phyloP scores from a whole-genome alignment of 192 early-diverging fungal genomes.

The Podila clonocystis region DNA sequence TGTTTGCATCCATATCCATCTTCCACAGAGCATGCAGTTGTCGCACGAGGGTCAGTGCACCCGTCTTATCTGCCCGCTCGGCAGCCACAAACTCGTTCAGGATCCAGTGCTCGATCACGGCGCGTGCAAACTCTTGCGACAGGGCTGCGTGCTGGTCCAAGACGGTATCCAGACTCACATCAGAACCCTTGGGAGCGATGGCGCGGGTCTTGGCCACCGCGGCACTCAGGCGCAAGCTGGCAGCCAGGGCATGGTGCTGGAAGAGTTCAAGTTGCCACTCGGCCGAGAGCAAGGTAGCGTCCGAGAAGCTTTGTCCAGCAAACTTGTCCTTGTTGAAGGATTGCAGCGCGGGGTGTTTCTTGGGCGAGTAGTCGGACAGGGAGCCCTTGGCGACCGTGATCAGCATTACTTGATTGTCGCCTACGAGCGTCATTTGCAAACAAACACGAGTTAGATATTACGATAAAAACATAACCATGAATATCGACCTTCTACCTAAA shows the following conservation, averaged over 20 bases:
- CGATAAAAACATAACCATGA: background rate
- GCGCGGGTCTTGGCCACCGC: slow-evolving; percentile 1
- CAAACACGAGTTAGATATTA: background rate
- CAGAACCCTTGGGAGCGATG: too few relatives aligned
- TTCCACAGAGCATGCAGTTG: slow-evolving; percentile 23
- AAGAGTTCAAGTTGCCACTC: slow-evolving; percentile 16
- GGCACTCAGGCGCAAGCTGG: slow-evolving; percentile 1
- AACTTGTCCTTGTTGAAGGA: slow-evolving; percentile 10
- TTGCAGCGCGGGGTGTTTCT: background rate
- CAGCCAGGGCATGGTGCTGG: slow-evolving; percentile 12
- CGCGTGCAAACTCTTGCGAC: slow-evolving; percentile 16
- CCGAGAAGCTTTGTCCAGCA: slow-evolving; percentile 3
- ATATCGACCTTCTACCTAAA: too few relatives aligned
- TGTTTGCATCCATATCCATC: slow-evolving; percentile 10
- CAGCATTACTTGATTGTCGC: slow-evolving; percentile 22
- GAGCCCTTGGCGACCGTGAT: slow-evolving; percentile 18
- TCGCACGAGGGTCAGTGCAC: background rate
- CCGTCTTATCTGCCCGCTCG: background rate
- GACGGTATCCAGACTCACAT: slow-evolving; percentile 11
- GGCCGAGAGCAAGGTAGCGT: slow-evolving; percentile 9
- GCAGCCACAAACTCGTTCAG: slow-evolving; percentile 3
- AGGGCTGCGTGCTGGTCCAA: slow-evolving; percentile 9
- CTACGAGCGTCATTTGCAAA: background rate
- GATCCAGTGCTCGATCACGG: slow-evolving; percentile 17
- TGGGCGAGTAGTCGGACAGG: slow-evolving; percentile 1